Percentiles rank a stretch among this genome's conserved stretches.
These are phyloP conservation scores for Amanita exitialis DNA, from an alignment of 768 basidiomycete species.

Conservation along the genomic window DNA sequence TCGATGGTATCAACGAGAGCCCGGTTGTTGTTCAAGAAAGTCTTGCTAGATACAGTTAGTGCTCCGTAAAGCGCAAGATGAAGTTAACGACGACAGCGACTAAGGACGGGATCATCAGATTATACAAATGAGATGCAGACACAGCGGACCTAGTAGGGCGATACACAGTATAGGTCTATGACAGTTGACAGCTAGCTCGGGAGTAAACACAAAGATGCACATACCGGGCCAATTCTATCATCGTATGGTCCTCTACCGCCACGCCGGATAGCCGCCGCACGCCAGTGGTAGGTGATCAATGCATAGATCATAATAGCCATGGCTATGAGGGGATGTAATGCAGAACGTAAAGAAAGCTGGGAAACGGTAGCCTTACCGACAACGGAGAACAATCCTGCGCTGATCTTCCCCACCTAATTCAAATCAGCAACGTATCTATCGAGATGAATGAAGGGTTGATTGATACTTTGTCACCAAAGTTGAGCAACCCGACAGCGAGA, in stretches of 20 bases:
- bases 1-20: not conserved
- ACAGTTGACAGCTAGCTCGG: conserved; percentile 4
- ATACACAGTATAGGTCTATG: conserved; percentile 75
- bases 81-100: conserved; percentile 84
- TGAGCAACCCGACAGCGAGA: conserved; percentile 88
- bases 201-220: conserved; percentile 23
- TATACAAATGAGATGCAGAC: not conserved
- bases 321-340: conserved; percentile 34
- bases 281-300: conserved; percentile 92
- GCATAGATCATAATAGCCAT: conserved; percentile 98
- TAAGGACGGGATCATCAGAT: conserved; percentile 19
- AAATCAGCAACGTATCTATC: not conserved
- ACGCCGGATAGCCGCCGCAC: conserved; percentile 83
- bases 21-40: not conserved
- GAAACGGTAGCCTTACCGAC: conserved; percentile 49
- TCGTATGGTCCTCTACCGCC: conserved; percentile 95
- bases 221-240: conserved; percentile 87
- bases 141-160: conserved; percentile 59
- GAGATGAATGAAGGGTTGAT: conserved; percentile 11
- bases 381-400: conserved; percentile 91
- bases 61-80: conserved; percentile 62
- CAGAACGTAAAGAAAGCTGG: not conserved
- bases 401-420: conserved; percentile 81
- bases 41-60: conserved; percentile 10
- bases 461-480: conserved; percentile 91